Base-by-base conservation (phyloP, 2,329 filamentous ascomycete genomes). In the Cordyceps militaris region DNA sequence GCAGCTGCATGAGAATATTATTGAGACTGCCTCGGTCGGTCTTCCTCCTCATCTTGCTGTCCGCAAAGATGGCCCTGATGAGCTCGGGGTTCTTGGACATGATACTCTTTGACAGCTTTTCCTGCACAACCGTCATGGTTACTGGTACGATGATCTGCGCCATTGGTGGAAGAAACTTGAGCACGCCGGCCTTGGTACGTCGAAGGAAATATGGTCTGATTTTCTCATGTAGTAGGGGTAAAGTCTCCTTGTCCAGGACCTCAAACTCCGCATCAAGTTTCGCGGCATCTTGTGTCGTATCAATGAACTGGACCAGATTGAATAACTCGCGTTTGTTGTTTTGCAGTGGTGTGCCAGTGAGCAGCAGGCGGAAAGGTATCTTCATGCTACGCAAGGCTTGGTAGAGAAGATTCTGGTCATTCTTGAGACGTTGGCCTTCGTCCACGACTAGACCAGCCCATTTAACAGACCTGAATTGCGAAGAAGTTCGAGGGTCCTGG, bases 271-370 rank as follows among this genome's bases (percentile, higher is more conserved):
- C 76, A 65, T 97, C 93, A 2, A 97, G 76, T 21, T 80, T 73
- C 34, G 82, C 82, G 0, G 94, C 92, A 64, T 91, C 81, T 48
- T 79, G 74, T 1, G 74, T 77, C 7, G 84, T 80, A 66, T 99
- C 91, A 44, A 97, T 81, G 70, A 99, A 99, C 63, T 97, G 93
- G 4, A 99, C 75, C n/a, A 99, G 78, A 67, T 97, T 99, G 76
- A 97, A 97, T 0, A 99, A 77, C 70, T 99, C 94, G 48, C 91
- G 82, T 63, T 91, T 89, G 69, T 97, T 97, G 72, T 99, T 99
- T 66, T 99, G 94, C 13, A 99, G 74, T 0, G 94, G 94, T 0
- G 94, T 99, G 2, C 86, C 91, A 72, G 93, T 97, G 34, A 99
- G 78, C 1, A 99, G 80, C 40, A 96, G 79, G 55, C 91, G 86